A percentile compares a stretch with the other conserved stretches of the same genome.
phyloP scores from a whole-genome alignment of 805 yeast species.

The Metschnikowia dekortorum region DNA sequence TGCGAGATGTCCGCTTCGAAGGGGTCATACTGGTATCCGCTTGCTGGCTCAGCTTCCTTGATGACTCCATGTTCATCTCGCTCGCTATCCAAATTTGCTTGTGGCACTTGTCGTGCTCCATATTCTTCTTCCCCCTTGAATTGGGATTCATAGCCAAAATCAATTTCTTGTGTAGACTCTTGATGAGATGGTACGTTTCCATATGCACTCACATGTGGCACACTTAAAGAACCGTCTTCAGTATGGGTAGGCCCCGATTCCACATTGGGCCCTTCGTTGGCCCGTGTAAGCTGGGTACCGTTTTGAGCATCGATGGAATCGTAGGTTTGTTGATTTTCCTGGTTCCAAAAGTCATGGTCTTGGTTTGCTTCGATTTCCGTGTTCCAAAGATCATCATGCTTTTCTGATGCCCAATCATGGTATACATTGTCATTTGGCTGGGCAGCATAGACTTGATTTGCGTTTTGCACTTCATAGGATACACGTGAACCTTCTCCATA shows the following conservation, averaged over 20 bases:
- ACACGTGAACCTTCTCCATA: not conserved
- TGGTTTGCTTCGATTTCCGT: not conserved
- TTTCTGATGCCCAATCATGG: not conserved
- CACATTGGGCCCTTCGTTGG: not conserved
- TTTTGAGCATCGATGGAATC: not conserved
- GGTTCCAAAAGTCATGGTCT: constrained; percentile 1
- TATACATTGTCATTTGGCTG: too few relatives aligned
- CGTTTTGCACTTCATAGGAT: not conserved
- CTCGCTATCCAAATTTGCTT: not conserved
- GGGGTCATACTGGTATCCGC: not conserved
- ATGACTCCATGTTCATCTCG: not conserved
- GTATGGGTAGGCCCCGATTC: not conserved
- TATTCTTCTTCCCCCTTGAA: not conserved
- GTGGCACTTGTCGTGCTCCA: not conserved
- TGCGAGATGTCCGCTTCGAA: not conserved
- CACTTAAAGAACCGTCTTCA: not conserved
- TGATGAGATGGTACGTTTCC: not conserved
- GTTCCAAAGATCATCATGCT: not conserved
- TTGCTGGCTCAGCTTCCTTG: not conserved
- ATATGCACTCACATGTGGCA: not conserved
- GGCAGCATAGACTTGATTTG: not conserved
- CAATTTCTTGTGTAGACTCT: not conserved
- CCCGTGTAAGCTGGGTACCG: not conserved
- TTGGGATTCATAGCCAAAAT: not conserved
- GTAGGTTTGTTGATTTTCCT: not conserved